Percentiles rank a stretch among this genome's conserved stretches.
phyloP scores from a whole-genome alignment of 2,329 filamentous ascomycete genomes.

The Xylariomycetidae sp. region DNA sequence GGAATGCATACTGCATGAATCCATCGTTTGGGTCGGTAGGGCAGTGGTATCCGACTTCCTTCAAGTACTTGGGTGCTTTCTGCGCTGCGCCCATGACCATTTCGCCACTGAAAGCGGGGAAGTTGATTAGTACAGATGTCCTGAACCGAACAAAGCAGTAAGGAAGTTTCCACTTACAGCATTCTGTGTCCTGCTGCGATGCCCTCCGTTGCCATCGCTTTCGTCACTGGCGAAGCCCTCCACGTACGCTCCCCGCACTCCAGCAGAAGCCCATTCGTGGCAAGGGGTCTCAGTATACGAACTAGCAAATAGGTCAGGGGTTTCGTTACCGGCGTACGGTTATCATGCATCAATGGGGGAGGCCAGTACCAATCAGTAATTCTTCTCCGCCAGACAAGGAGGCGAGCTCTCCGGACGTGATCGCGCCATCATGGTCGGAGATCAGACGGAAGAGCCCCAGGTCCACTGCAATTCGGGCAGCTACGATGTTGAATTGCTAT shows the following conservation, averaged over 20 bases:
- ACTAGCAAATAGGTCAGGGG: constrained; percentile 9
- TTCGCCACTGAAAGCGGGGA: constrained; percentile 8
- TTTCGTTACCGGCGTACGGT: constrained; percentile 1
- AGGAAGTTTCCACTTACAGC: constrained; percentile 14
- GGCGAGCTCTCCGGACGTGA: constrained; percentile 16
- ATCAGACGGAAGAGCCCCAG: constrained; percentile 21
- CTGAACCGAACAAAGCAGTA: neutral
- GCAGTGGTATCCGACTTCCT: constrained; percentile 18
- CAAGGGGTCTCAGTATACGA: constrained; percentile 16
- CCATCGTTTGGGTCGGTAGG: constrained; percentile 19
- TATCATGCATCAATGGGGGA: neutral
- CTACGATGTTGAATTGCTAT: constrained; percentile 16
- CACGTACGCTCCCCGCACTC: constrained; percentile 19
- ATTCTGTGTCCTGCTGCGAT: constrained; percentile 20
- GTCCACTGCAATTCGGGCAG: constrained; percentile 17
- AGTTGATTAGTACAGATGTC: neutral
- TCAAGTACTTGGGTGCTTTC: constrained; percentile 18
- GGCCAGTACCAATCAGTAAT: constrained; percentile 17
- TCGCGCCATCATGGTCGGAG: constrained; percentile 2
- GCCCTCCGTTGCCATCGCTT: constrained; percentile 21
- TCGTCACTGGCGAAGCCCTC: constrained; percentile 17
- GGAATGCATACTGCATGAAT: constrained; percentile 22
- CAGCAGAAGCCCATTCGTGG: constrained; percentile 17
- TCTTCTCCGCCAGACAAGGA: constrained; percentile 18
- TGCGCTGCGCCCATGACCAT: constrained; percentile 12